These are phyloP conservation scores for Orobanche coerulescens DNA, from an alignment of 257 asterid genomes.

Conservation along the genomic window DNA sequence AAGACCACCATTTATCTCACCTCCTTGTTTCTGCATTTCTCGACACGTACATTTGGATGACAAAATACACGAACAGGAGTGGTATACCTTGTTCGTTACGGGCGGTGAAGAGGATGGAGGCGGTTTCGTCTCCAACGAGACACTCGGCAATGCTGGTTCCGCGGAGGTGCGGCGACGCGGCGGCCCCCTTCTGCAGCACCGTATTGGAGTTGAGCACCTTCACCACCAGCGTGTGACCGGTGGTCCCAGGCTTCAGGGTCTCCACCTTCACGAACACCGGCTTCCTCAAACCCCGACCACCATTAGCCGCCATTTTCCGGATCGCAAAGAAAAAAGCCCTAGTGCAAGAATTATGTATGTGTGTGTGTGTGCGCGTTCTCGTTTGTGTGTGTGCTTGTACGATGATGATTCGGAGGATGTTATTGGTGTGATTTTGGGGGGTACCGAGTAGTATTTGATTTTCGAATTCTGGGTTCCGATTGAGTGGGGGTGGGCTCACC, in stretches of 20 bases:
- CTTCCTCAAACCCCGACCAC: constrained; percentile 29
- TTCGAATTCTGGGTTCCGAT: constrained; percentile 28
- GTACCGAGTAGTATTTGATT: background rate
- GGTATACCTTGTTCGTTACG: constrained; percentile 69
- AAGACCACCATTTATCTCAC: background rate
- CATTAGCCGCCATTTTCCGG: constrained; percentile 34
- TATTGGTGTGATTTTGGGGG: background rate
- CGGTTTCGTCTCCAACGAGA: constrained; percentile 78
- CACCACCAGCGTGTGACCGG: constrained; percentile 55
- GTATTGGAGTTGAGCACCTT: constrained; percentile 41
- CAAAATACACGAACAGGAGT: background rate
- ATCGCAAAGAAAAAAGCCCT: constrained; percentile 23
- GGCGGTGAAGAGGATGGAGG: constrained; percentile 57
- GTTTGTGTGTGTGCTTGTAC: constrained; percentile 6
- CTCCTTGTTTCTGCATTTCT: background rate
- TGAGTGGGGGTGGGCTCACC: constrained; percentile 24
- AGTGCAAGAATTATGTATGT: constrained; percentile 20
- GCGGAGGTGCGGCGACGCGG: constrained; percentile 41
- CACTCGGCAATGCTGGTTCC: constrained; percentile 65
- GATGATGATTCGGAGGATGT: background rate
- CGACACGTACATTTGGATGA: background rate
- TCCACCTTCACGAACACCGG: constrained; percentile 70
- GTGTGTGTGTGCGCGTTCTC: background rate
- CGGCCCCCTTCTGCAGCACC: constrained; percentile 40
- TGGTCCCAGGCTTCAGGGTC: constrained; percentile 44